A percentile compares a stretch with the other conserved stretches of the same genome.
phyloP scores from a whole-genome alignment of 345 rosid species.

The Clausena lansium region DNA sequence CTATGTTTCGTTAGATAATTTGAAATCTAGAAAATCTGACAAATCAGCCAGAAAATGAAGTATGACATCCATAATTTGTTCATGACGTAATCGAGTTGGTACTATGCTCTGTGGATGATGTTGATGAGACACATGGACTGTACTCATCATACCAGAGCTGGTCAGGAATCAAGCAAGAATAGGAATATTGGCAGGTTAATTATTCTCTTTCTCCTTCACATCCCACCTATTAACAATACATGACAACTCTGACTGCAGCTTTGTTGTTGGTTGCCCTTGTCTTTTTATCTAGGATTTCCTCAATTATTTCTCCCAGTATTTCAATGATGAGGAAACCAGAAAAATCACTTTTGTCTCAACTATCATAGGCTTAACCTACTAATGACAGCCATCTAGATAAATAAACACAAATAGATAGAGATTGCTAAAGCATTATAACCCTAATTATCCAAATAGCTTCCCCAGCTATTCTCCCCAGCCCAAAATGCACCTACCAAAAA shows the following conservation, averaged over 20 bases:
- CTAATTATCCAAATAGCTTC: neutral
- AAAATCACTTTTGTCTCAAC: neutral
- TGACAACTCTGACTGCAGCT: neutral
- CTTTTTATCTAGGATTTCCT: neutral
- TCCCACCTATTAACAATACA: neutral
- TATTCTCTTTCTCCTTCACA: neutral
- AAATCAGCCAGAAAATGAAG: neutral
- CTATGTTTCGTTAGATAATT: neutral
- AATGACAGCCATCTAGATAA: neutral
- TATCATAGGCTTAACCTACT: neutral
- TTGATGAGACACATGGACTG: neutral
- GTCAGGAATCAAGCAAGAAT: neutral
- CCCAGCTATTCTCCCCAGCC: neutral
- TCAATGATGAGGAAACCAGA: neutral
- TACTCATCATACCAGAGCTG: neutral
- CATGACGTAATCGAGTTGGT: neutral
- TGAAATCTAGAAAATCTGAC: neutral
- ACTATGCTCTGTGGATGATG: neutral
- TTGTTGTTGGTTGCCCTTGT: neutral
- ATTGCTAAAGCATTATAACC: neutral
- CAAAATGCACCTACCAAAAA: neutral
- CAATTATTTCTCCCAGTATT: neutral
- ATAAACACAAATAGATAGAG: neutral
- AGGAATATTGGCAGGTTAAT: neutral
- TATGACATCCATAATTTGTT: neutral